Evolutionary conservation across 192 early-diverging fungal genomes (phyloP), one percentile per base, ranked within the genome.

Genomic region (Rhizophagus clarus): DNA sequence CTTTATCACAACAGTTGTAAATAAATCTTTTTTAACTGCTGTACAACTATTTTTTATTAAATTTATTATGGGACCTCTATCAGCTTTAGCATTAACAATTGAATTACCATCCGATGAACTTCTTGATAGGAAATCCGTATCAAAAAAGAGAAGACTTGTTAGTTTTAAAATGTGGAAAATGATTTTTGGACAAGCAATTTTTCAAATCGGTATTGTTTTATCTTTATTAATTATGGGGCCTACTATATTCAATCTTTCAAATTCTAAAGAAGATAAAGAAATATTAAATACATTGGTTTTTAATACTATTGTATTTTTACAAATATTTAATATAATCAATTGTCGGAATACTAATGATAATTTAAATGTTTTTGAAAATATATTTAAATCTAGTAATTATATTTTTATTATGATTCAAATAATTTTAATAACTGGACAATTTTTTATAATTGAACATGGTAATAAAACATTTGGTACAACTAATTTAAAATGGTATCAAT

Each of bases 41-140:
- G 94, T 99, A 1, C 98, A 99, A 84, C 82, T 99, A 63, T 86
- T 99, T 68, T 99, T 97, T 97, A 95, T 99, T 64, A 99, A 99
- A 84, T 86, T 99, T 79, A 98, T 99, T 61, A 99, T 99, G 98
- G 97, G 99, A 88, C 96, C 97, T 2, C 89, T 99, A 83, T 97
- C 98, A 2, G 96, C 98, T 20, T 90, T 99, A 26, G 98, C 97
- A 1, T 89, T 98, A 42, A 96, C 97, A 5, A 98, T 97, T 20
- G 98, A 99, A 79, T 92, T 93, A 71, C 97, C 98, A 1, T 93
- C 92, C 0, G 82, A 82, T 8, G 94, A 93, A n/a, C 82, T 99
- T 26, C 88, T 99, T 31, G 87, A 97, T 42, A 91, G 97, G 71
- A 89, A 91, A 14, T 97, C 98, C 88, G 89, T 40, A 98, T 98